Evolutionary conservation across 2,329 filamentous ascomycete species (phyloP).

Genomic region (Fusarium incarnatum): DNA sequence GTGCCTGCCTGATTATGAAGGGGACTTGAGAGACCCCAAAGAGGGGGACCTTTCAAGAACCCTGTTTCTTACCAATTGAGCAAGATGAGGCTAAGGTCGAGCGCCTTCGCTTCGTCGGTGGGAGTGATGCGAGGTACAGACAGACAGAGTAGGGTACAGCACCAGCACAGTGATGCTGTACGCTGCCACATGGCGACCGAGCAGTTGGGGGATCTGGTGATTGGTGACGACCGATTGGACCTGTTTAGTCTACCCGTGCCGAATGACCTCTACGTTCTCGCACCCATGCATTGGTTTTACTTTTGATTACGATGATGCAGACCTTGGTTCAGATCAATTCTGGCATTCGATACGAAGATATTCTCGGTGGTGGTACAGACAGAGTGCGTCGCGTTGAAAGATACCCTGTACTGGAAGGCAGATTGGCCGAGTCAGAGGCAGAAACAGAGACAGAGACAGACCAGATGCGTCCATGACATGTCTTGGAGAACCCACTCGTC

Average conservation of each 20-base stretch:
- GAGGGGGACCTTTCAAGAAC: slow-evolving; percentile 1
- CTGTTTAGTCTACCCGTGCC: slow-evolving; percentile 21
- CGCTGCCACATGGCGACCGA: slow-evolving; percentile 44
- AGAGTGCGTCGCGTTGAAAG: slow-evolving; percentile 31
- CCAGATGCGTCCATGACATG: slow-evolving; percentile 21
- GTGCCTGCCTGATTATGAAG: slow-evolving; percentile 25
- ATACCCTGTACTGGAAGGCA: not conserved
- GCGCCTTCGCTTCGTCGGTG: slow-evolving; percentile 16
- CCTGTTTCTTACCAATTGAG: slow-evolving; percentile 24
- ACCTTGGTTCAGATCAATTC: slow-evolving; percentile 12
- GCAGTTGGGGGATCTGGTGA: slow-evolving; percentile 28
- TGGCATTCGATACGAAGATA: slow-evolving; percentile 20
- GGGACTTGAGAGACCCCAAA: not conserved
- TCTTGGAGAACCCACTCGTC: slow-evolving; percentile 28
- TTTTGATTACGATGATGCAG: slow-evolving; percentile 3
- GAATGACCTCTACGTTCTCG: slow-evolving; percentile 11
- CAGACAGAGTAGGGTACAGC: not conserved
- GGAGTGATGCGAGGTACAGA: slow-evolving; percentile 31
- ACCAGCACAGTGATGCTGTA: slow-evolving; percentile 33
- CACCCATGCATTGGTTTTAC: not conserved
- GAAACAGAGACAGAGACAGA: slow-evolving; percentile 1
- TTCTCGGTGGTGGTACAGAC: slow-evolving; percentile 17
- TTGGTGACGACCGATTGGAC: slow-evolving; percentile 18
- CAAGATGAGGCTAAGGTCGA: slow-evolving; percentile 31
- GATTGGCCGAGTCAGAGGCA: slow-evolving; percentile 12